Evolutionary conservation across 495 filamentous ascomycete genomes (phyloP).

Genomic region (Gamarada debralockiae): DNA sequence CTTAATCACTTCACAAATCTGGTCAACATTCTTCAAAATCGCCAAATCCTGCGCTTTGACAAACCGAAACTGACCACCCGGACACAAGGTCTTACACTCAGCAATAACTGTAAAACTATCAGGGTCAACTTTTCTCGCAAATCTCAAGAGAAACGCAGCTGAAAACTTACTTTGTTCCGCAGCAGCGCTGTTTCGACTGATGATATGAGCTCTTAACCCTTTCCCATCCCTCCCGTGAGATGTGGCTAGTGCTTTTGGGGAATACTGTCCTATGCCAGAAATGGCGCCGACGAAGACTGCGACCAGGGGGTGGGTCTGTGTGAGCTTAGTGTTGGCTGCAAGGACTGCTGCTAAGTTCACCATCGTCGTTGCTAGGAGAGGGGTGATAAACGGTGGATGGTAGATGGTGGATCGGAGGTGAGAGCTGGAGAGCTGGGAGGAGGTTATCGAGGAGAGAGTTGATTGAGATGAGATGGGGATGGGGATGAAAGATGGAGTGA

Average conservation of each 20-base stretch:
- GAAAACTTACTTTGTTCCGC: constrained; percentile 13
- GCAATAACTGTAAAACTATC: constrained; percentile 25
- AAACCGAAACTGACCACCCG: constrained; percentile 17
- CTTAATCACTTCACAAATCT: constrained; percentile 17
- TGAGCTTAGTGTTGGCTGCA: background rate
- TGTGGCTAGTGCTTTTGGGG: constrained; percentile 31
- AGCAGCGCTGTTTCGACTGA: constrained; percentile 33
- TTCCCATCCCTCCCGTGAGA: constrained; percentile 21
- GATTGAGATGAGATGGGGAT: too few relatives aligned
- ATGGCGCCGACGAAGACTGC: constrained; percentile 33
- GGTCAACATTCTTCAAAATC: constrained; percentile 22
- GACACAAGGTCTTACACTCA: constrained; percentile 12
- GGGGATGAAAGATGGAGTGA: too few relatives aligned
- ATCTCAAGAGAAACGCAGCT: too few relatives aligned
- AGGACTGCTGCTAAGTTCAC: background rate
- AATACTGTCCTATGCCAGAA: constrained; percentile 33
- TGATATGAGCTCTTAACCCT: constrained; percentile 27
- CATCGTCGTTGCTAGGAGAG: background rate
- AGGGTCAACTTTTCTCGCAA: too few relatives aligned
- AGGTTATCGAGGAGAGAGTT: too few relatives aligned
- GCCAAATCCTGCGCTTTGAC: constrained; percentile 16
- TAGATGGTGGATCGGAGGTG: background rate
- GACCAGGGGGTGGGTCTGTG: constrained; percentile 5
- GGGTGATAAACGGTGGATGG: background rate
- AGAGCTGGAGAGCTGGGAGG: too few relatives aligned